phyloP scores from a whole-genome alignment of 2,329 filamentous ascomycete species.

The Botrytis deweyae region DNA sequence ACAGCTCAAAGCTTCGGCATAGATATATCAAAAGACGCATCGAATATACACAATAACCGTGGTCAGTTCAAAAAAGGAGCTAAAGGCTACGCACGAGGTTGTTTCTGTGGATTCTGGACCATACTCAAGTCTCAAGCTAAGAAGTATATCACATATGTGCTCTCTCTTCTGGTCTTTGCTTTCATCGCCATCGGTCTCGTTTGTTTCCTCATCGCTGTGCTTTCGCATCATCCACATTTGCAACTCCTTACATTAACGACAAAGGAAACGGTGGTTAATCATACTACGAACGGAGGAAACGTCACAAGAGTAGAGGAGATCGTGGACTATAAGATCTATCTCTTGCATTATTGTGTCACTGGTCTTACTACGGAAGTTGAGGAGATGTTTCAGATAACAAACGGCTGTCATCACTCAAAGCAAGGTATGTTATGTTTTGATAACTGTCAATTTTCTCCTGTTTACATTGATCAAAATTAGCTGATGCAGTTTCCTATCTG shows the following conservation, averaged over 20 bases:
- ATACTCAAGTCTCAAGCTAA: constrained; percentile 5
- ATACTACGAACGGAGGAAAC: not conserved
- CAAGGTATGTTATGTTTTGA: not conserved
- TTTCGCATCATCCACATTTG: constrained; percentile 6
- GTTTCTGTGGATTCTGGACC: not conserved
- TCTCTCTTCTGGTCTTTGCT: constrained; percentile 4
- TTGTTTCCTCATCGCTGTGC: not conserved
- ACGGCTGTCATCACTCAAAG: constrained; percentile 4
- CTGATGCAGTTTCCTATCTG: not conserved
- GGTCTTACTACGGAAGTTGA: not conserved
- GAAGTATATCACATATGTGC: not conserved
- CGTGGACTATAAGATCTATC: not conserved
- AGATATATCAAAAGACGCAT: not conserved
- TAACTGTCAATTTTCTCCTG: not conserved
- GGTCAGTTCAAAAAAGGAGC: not conserved
- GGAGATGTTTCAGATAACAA: not conserved
- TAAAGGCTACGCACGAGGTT: not conserved
- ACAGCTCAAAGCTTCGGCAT: not conserved
- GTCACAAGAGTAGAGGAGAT: not conserved
- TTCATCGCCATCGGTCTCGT: constrained; percentile 1
- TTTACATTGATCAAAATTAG: not conserved
- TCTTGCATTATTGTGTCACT: constrained; percentile 5
- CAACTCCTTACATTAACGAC: constrained; percentile 10
- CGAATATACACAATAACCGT: not conserved
- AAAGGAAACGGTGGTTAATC: not conserved